Evolutionary conservation across 2,329 filamentous ascomycete species (phyloP), one percentile per base, ranked within the genome.

Genomic region (Magnaporthiopsis rhizophila): DNA sequence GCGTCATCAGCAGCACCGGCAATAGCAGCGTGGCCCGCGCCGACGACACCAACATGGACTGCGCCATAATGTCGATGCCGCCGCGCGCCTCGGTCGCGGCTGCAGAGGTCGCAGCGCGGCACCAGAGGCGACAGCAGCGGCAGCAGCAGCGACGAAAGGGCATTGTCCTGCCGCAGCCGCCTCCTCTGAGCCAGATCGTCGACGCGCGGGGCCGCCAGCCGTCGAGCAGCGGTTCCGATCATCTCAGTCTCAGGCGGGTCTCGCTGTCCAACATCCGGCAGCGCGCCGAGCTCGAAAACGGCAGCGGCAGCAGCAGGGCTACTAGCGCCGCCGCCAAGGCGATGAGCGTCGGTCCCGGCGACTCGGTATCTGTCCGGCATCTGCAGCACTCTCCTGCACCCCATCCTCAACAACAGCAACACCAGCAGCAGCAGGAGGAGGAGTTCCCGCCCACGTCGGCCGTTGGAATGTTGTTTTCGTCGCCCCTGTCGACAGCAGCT

Each of bases 11-110:
- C 60, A 36, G 24, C 50, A 58, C 53, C 36, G 62, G 53, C 53
- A 28, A 58, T 32, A 61, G 59, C 32, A 30, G 28, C 59, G 11
- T 34, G 59, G 30, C 28, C 7, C 28, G 32, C 28, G 59, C 18
- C 18, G 38, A 50, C 58, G 30, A 58, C 56, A n/a, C n/a, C n/a
- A 26, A 62, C 15, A 28, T 53, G 24, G 32, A n/a, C 21, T 53
- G 60, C 60, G 60, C 60, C 26, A 62, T 62, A 26, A 50, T 62
- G 36, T 50, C 36, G 21, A 62, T 62, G 60, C 61, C 61, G 61
- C 36, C 61, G 11, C 61, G 50, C 13, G 36, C 28, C 60, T 26
- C 56, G 28, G 56, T 30, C 15, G 56, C 11, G 8, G 56, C 56
- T 3, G 28, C 56, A 58, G 56, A 26, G 38, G 38, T 50, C 18